Conservation (phyloP, 306 rosid genomes). For the Lathyrus tuberosus region DNA sequence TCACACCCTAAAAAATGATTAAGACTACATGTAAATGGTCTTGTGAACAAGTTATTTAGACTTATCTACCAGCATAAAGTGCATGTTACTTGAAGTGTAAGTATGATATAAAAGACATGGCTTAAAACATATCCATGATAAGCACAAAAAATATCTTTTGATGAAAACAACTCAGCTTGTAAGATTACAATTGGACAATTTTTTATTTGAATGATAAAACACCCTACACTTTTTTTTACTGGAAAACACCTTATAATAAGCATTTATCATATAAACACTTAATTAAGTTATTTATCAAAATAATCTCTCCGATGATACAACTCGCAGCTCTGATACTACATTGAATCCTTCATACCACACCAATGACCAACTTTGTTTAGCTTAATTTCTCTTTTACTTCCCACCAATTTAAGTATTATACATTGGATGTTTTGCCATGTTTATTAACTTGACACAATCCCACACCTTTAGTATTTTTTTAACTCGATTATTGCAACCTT, state of each 20-base stretch:
- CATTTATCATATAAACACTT: background rate
- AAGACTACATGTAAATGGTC: background rate
- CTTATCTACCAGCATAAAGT: background rate
- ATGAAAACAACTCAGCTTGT: background rate
- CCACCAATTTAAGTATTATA: background rate
- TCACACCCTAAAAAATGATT: background rate
- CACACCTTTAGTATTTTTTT: constrained; percentile 15
- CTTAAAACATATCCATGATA: background rate
- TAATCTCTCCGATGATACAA: background rate
- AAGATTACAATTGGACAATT: background rate
- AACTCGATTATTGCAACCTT: constrained; percentile 36
- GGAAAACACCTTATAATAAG: no score
- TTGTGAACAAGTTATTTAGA: background rate
- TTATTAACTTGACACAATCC: constrained; percentile 13
- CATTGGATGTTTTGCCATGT: constrained; percentile 3
- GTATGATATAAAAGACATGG: background rate
- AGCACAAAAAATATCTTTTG: background rate
- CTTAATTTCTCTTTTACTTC: constrained; percentile 12
- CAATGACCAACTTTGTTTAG: constrained; percentile 4
- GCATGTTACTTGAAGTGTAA: background rate
- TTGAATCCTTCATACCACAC: constrained; percentile 1
- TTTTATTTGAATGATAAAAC: background rate
- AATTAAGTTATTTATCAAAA: background rate
- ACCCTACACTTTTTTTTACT: no score
- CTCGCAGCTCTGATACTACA: background rate